Percentiles rank a stretch among this genome's conserved stretches.
phyloP scores from a whole-genome alignment of 257 asterid genomes.

The Marsdenia floribunda region DNA sequence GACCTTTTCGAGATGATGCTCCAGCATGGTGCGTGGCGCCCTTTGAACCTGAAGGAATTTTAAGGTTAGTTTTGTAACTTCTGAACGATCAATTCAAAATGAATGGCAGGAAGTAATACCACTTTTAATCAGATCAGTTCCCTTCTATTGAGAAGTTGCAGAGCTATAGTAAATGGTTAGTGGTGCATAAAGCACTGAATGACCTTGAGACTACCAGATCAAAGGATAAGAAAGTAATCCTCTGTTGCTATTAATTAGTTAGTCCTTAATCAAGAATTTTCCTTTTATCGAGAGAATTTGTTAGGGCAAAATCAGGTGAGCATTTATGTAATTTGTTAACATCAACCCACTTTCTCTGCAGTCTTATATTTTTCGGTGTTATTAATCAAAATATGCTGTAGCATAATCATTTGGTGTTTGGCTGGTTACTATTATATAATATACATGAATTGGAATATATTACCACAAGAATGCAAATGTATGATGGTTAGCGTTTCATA shows the following conservation, averaged over 20 bases:
- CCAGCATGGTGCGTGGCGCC: constrained; percentile 76
- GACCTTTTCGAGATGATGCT: constrained; percentile 58
- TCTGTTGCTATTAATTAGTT: too few species aligned
- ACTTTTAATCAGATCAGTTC: constrained; percentile 1
- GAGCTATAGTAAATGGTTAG: not conserved
- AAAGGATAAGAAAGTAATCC: too few species aligned
- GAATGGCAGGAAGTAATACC: not conserved
- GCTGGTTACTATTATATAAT: not conserved
- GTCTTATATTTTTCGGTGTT: not conserved
- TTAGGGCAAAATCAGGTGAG: not conserved
- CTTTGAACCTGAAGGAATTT: constrained; percentile 78
- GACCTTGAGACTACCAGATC: not conserved
- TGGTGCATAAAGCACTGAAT: not conserved
- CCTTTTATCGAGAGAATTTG: too few species aligned
- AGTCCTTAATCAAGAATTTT: too few species aligned
- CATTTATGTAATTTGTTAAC: not conserved
- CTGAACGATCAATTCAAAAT: not conserved
- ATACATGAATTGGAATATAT: not conserved
- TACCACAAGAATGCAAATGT: not conserved
- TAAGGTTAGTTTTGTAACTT: constrained; percentile 40
- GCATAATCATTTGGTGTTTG: not conserved
- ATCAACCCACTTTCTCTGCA: not conserved
- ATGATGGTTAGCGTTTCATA: not conserved
- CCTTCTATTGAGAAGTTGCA: not conserved
- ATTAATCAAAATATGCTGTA: not conserved